These are phyloP conservation scores for Choiromyces venosus DNA, from an alignment of 495 filamentous ascomycete species.

Conservation along the genomic window DNA sequence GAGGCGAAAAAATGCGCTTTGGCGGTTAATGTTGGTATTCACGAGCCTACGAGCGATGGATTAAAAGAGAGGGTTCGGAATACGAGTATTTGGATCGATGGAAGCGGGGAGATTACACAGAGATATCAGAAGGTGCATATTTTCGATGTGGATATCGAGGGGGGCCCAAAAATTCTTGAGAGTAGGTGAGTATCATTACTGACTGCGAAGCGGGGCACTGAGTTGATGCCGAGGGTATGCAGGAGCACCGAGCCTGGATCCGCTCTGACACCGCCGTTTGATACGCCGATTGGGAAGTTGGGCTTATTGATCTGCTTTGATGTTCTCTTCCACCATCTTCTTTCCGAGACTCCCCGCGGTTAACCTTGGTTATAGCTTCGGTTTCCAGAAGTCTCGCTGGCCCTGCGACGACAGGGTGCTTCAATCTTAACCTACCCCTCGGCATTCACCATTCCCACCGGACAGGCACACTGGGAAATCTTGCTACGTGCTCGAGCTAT, in stretches of 20 bases:
- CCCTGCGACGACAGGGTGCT: slow-evolving; percentile 60
- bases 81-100: slow-evolving; percentile 54
- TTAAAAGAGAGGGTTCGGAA: slow-evolving; percentile 29
- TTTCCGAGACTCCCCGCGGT: not conserved
- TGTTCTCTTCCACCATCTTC: slow-evolving; percentile 46
- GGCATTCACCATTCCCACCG: slow-evolving; percentile 86
- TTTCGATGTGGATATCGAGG: slow-evolving; percentile 65
- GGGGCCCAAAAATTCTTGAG: slow-evolving; percentile 59
- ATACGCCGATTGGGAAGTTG: slow-evolving; percentile 65
- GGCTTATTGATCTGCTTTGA: slow-evolving; percentile 87
- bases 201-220: too few relatives aligned
- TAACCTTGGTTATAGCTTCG: slow-evolving; percentile 50
- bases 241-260: slow-evolving; percentile 45
- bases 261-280: slow-evolving; percentile 56
- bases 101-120: slow-evolving; percentile 55
- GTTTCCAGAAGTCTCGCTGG: slow-evolving; percentile 71
- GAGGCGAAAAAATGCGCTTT: slow-evolving; percentile 57
- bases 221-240: not conserved
- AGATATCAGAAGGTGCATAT: slow-evolving; percentile 74
- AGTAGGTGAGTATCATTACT: slow-evolving; percentile 45
- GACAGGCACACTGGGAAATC: slow-evolving; percentile 75
- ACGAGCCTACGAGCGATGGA: slow-evolving; percentile 56
- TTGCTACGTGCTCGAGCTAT: slow-evolving; percentile 77
- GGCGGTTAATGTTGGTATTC: slow-evolving; percentile 82
- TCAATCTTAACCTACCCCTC: slow-evolving; percentile 82